These are phyloP conservation scores for Cyberlindnera xishuangbannaensis DNA, from an alignment of 805 yeast species.

Conservation along the genomic window DNA sequence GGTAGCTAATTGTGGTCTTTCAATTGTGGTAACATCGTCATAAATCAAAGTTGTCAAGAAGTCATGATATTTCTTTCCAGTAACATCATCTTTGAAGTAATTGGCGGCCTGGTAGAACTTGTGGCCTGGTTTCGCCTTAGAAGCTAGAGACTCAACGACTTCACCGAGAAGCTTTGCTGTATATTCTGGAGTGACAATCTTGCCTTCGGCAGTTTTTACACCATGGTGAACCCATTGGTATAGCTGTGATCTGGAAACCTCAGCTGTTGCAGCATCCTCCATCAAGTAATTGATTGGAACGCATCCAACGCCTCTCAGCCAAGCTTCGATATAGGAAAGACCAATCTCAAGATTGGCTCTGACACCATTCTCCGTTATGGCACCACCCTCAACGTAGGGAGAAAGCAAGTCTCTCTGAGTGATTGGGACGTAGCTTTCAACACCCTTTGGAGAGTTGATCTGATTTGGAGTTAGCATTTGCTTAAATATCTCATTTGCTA, in stretches of 20 bases:
- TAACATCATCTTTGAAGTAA: constrained; percentile 66
- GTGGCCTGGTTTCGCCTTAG: constrained; percentile 50
- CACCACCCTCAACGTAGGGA: constrained; percentile 53
- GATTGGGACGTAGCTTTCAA: constrained; percentile 35
- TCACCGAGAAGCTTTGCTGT: constrained; percentile 52
- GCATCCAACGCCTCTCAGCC: constrained; percentile 82
- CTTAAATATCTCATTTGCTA: constrained; percentile 66
- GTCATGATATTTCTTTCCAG: constrained; percentile 68
- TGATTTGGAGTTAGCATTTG: constrained; percentile 84
- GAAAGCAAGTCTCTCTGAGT: constrained; percentile 29
- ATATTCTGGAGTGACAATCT: constrained; percentile 54
- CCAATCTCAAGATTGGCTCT: constrained; percentile 70
- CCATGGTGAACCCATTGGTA: constrained; percentile 82
- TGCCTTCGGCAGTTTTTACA: constrained; percentile 51
- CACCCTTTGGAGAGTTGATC: constrained; percentile 34
- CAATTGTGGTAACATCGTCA: constrained; percentile 58
- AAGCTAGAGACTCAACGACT: constrained; percentile 49
- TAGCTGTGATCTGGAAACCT: constrained; percentile 75
- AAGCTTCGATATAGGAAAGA: constrained; percentile 75
- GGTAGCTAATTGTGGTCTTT: constrained; percentile 18
- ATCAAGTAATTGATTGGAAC: constrained; percentile 79
- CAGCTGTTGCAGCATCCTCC: constrained; percentile 92
- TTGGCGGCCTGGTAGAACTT: constrained; percentile 65
- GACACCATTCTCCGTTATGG: constrained; percentile 66
- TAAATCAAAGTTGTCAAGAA: constrained; percentile 73